phyloP scores from a whole-genome alignment of 495 filamentous ascomycete species.

The Penicillium macrosclerotiorum region DNA sequence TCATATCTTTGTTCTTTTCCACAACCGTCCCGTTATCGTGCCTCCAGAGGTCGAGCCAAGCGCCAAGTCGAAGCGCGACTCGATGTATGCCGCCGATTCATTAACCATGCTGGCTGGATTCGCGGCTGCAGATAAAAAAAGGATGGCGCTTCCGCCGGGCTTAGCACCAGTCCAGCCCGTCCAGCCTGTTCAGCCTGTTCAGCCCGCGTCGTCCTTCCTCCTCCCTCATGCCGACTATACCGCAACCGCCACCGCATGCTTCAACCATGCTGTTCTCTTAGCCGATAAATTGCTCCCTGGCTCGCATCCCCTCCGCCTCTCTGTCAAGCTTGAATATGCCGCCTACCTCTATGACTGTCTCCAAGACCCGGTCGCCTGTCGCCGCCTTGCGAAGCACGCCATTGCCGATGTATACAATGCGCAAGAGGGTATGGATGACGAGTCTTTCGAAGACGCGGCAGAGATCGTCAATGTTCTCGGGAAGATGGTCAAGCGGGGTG shows the following conservation, averaged over 20 bases:
- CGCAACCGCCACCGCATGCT: constrained; percentile 73
- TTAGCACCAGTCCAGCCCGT: constrained; percentile 47
- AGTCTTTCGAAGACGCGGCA: constrained; percentile 77
- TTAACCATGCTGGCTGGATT: constrained; percentile 7
- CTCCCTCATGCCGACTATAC: constrained; percentile 81
- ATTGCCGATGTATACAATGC: constrained; percentile 90
- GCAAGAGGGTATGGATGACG: constrained; percentile 87
- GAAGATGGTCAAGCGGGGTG: constrained; percentile 73
- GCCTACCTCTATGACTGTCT: constrained; percentile 94
- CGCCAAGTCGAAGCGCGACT: constrained; percentile 23
- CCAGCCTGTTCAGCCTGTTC: constrained; percentile 48
- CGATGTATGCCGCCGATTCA: constrained; percentile 27
- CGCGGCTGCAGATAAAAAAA: constrained; percentile 1
- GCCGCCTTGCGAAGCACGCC: constrained; percentile 73
- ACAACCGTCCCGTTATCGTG: constrained; percentile 68
- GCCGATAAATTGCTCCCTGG: constrained; percentile 76
- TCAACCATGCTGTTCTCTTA: constrained; percentile 71
- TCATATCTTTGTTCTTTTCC: constrained; percentile 95
- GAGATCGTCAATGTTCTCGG: constrained; percentile 71
- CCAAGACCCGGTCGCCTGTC: constrained; percentile 71
- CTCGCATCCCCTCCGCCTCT: constrained; percentile 84
- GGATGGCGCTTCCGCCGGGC: constrained; percentile 33
- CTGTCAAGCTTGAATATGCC: constrained; percentile 89
- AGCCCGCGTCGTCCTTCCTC: constrained; percentile 61
- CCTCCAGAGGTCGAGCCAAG: constrained; percentile 40